phyloP scores from a whole-genome alignment of 2,329 filamentous ascomycete species.

The Nannizziopsis arthrosporioides region DNA sequence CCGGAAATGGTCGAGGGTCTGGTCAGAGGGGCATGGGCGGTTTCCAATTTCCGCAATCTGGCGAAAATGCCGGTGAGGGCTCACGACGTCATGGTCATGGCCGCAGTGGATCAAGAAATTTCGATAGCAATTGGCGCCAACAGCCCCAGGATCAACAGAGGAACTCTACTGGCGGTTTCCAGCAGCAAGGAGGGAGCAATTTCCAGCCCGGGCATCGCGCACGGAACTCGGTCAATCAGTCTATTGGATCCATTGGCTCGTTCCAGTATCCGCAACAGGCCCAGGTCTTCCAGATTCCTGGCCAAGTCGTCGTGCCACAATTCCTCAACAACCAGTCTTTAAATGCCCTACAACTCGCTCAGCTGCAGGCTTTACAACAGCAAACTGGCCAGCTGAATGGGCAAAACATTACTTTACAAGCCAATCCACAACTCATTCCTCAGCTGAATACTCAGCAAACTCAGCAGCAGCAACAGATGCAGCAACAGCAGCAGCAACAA shows the following conservation, averaged over 20 bases:
- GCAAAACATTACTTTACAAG: slow-evolving; percentile 55
- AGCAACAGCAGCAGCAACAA: slow-evolving; percentile 70
- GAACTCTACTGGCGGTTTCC: slow-evolving; percentile 48
- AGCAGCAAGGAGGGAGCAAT: slow-evolving; percentile 55
- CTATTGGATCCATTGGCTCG: slow-evolving; percentile 66
- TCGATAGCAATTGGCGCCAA: slow-evolving; percentile 96
- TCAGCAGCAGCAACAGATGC: slow-evolving; percentile 18
- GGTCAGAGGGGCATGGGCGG: slow-evolving; percentile 55
- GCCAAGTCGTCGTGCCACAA: too few species aligned
- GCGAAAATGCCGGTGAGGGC: slow-evolving; percentile 42
- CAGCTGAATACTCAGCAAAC: slow-evolving; percentile 40
- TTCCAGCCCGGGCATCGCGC: slow-evolving; percentile 90
- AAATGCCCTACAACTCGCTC: slow-evolving; percentile 64
- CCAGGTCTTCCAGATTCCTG: slow-evolving; percentile 67
- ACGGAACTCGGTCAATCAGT: slow-evolving; percentile 71
- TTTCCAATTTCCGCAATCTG: slow-evolving; percentile 55
- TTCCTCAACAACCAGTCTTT: slow-evolving; percentile 62
- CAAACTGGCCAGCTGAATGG: slow-evolving; percentile 65
- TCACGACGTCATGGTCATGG: slow-evolving; percentile 51
- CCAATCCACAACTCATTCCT: slow-evolving; percentile 60
- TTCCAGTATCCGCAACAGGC: slow-evolving; percentile 86
- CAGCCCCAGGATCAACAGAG: slow-evolving; percentile 45
- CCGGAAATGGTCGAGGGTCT: slow-evolving; percentile 55
- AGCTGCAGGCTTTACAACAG: slow-evolving; percentile 55
- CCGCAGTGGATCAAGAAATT: slow-evolving; percentile 78